A percentile compares a stretch with the other conserved stretches of the same genome.
phyloP scores from a whole-genome alignment of 768 basidiomycete genomes.

The Lentinula lateritia region DNA sequence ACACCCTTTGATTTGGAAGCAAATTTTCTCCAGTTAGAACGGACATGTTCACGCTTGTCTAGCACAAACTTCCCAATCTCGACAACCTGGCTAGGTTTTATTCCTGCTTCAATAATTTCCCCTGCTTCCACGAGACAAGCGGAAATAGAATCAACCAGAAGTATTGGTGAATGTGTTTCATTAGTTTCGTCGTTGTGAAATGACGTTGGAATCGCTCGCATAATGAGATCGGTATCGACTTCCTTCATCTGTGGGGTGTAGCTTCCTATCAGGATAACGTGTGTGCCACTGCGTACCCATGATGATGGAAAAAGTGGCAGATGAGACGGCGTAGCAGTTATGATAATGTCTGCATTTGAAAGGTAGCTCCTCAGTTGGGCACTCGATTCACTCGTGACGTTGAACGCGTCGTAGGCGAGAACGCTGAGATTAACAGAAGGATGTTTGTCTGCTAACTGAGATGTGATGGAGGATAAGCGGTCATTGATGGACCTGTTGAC shows the following conservation, averaged over 20 bases:
- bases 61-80: slow-evolving; percentile 68
- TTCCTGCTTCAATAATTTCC: slow-evolving; percentile 60
- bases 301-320: slow-evolving; percentile 63
- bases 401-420: neutral
- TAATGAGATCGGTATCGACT: slow-evolving; percentile 53
- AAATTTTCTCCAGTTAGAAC: neutral
- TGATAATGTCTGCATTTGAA: slow-evolving; percentile 46
- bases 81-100: slow-evolving; percentile 34
- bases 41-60: neutral
- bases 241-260: slow-evolving; percentile 82
- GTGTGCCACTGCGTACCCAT: slow-evolving; percentile 58
- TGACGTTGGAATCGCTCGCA: slow-evolving; percentile 32
- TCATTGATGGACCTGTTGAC: slow-evolving; percentile 54
- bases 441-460: slow-evolving; percentile 14
- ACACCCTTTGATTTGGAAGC: neutral
- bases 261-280: slow-evolving; percentile 75
- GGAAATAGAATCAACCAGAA: slow-evolving; percentile 71
- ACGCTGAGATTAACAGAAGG: slow-evolving; percentile 10
- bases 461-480: slow-evolving; percentile 37
- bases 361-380: slow-evolving; percentile 27
- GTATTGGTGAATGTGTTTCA: slow-evolving; percentile 16
- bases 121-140: slow-evolving; percentile 79
- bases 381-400: slow-evolving; percentile 6
- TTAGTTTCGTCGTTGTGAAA: neutral
- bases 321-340: slow-evolving; percentile 74